phyloP scores from a whole-genome alignment of 2,329 filamentous ascomycete genomes.

The Nannizziopsis arthrosporioides region DNA sequence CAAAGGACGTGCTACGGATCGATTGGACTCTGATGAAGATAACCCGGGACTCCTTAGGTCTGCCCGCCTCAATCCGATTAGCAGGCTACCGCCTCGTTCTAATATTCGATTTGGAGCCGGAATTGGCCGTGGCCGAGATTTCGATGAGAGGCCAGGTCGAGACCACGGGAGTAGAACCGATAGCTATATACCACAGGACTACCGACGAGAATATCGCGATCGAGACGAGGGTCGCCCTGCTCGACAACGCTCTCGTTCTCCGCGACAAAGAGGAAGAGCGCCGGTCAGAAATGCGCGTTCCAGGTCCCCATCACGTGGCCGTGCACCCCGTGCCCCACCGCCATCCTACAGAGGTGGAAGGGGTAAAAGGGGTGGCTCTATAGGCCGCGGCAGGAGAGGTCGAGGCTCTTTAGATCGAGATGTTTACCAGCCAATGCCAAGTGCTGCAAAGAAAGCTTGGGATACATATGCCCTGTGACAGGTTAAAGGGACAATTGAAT shows the following conservation, averaged over 20 bases:
- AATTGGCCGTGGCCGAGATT: constrained; percentile 22
- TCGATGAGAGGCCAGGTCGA: constrained; percentile 16
- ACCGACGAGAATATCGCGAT: constrained; percentile 17
- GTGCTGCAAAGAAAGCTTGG: constrained; percentile 25
- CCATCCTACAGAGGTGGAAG: constrained; percentile 10
- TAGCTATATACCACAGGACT: constrained; percentile 12
- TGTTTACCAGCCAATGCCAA: constrained; percentile 26
- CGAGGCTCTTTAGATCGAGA: constrained; percentile 15
- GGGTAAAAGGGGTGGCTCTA: constrained; percentile 15
- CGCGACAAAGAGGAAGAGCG: constrained; percentile 12
- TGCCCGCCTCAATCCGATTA: constrained; percentile 21
- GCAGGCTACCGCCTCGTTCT: constrained; percentile 21
- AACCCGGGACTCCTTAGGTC: constrained; percentile 26
- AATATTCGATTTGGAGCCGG: constrained; percentile 28
- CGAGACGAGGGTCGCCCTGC: constrained; percentile 20
- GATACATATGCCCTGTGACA: constrained; percentile 22
- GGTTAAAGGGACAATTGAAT: neutral
- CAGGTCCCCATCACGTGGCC: constrained; percentile 18
- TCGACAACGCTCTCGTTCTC: constrained; percentile 3
- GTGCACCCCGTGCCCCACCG: constrained; percentile 10
- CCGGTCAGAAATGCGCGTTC: constrained; percentile 15
- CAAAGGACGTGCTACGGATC: constrained; percentile 26
- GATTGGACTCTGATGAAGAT: constrained; percentile 24
- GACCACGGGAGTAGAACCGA: constrained; percentile 8
- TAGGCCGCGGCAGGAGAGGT: constrained; percentile 15